Evolutionary conservation across 2,329 filamentous ascomycete species (phyloP).

Genomic region (Phyllosticta ampelicida): DNA sequence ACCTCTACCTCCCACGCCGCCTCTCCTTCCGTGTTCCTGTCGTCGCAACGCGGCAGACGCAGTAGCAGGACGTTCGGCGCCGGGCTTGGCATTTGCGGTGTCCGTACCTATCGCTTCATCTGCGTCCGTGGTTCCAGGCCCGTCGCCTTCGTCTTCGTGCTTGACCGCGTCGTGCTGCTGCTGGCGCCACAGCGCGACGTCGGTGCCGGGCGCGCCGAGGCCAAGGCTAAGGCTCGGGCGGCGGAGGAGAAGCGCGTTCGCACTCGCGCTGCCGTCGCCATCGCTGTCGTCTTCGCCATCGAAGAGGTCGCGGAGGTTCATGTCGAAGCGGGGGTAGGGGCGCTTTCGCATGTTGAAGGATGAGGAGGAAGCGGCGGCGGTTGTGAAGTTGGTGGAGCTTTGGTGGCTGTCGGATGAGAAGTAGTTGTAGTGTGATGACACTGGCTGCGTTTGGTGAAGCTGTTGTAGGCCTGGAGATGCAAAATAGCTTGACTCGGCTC

Average conservation of each 20-base stretch:
- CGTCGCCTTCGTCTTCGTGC: not conserved
- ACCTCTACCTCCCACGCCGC: too few relatives aligned
- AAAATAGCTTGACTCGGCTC: not conserved
- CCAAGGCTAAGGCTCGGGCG: slow-evolving; percentile 19
- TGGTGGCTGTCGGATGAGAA: not conserved
- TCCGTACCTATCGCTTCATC: not conserved
- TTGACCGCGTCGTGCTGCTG: slow-evolving; percentile 14
- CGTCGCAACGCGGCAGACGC: not conserved
- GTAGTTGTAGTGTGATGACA: not conserved
- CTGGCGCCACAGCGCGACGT: slow-evolving; percentile 18
- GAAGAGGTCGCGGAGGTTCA: slow-evolving; percentile 31
- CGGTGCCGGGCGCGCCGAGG: slow-evolving; percentile 17
- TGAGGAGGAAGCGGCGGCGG: not conserved
- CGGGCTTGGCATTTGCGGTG: slow-evolving; percentile 17
- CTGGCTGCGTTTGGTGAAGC: not conserved
- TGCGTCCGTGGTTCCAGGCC: too few relatives aligned
- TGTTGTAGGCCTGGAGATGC: not conserved
- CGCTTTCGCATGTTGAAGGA: slow-evolving; percentile 14
- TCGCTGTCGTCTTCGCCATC: slow-evolving; percentile 26
- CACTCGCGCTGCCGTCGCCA: slow-evolving; percentile 14
- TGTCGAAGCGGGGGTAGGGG: slow-evolving; percentile 46
- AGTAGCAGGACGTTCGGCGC: not conserved
- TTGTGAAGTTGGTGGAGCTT: slow-evolving; percentile 12
- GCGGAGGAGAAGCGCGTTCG: slow-evolving; percentile 24
- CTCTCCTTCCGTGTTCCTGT: too few relatives aligned